These are phyloP conservation scores for Hypoxylon rubiginosum DNA, from an alignment of 2,329 filamentous ascomycete genomes.

Conservation along the genomic window DNA sequence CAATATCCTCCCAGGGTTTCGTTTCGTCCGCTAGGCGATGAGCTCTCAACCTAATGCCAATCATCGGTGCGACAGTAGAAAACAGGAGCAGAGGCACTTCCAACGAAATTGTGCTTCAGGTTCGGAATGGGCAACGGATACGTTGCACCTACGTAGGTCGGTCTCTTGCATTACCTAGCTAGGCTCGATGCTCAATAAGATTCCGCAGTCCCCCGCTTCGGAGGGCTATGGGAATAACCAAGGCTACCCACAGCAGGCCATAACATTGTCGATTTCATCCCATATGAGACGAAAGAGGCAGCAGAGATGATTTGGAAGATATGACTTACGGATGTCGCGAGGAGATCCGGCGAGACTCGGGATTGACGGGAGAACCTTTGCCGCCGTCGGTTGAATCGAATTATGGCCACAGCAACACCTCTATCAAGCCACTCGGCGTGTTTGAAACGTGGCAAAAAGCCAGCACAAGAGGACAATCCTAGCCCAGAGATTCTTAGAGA, in stretches of 20 bases:
- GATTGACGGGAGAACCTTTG: constrained; percentile 57
- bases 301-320: constrained; percentile 56
- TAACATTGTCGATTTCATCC: constrained; percentile 65
- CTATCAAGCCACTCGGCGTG: constrained; percentile 35
- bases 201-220: constrained; percentile 51
- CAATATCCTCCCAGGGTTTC: not conserved
- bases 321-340: constrained; percentile 63
- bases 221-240: constrained; percentile 67
- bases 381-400: constrained; percentile 30
- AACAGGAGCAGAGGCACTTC: constrained; percentile 38
- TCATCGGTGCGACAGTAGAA: constrained; percentile 15
- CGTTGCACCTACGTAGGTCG: constrained; percentile 40
- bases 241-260: constrained; percentile 61
- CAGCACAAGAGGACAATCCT: constrained; percentile 41
- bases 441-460: constrained; percentile 47
- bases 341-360: constrained; percentile 56
- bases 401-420: constrained; percentile 37
- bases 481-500: constrained; percentile 40
- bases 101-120: constrained; percentile 41
- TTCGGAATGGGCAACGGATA: constrained; percentile 42
- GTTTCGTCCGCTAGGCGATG: not conserved
- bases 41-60: not conserved
- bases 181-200: not conserved
- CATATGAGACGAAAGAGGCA: constrained; percentile 55
- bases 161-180: not conserved